Evolutionary conservation across 768 basidiomycete genomes (phyloP).

Genomic region (Sporobolomyces phaffii): DNA sequence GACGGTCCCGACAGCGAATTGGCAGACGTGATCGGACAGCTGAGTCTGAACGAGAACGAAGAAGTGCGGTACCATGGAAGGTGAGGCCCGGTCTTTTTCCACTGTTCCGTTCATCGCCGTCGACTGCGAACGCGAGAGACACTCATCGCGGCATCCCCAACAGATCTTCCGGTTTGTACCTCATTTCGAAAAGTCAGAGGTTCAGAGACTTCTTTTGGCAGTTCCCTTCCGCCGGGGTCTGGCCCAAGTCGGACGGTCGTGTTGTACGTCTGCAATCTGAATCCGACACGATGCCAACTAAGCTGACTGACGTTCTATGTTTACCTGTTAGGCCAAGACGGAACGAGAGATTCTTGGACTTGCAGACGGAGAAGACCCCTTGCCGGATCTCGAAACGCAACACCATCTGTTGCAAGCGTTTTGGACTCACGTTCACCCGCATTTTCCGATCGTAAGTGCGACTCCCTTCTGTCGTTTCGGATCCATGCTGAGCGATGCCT

Average conservation of each 20-base stretch:
- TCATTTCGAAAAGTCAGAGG: slow-evolving; percentile 38
- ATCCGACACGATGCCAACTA: too few relatives aligned
- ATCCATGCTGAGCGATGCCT: too few relatives aligned
- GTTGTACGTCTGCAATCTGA: slow-evolving; percentile 14
- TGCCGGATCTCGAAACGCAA: slow-evolving; percentile 61
- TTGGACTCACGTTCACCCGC: slow-evolving; percentile 73
- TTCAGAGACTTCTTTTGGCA: slow-evolving; percentile 46
- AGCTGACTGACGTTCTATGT: neutral
- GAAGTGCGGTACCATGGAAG: slow-evolving; percentile 75
- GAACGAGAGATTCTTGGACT: slow-evolving; percentile 40
- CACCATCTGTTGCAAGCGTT: slow-evolving; percentile 68
- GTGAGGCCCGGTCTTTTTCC: slow-evolving; percentile 12
- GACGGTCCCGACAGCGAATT: slow-evolving; percentile 47
- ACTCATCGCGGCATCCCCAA: too few relatives aligned
- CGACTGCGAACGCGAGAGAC: slow-evolving; percentile 60
- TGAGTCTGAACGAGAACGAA: slow-evolving; percentile 78
- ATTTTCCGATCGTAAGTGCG: slow-evolving; percentile 59
- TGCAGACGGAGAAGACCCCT: slow-evolving; percentile 48
- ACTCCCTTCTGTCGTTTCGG: neutral
- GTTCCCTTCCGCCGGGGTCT: slow-evolving; percentile 81
- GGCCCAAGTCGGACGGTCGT: slow-evolving; percentile 59
- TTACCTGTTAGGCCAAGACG: slow-evolving; percentile 25
- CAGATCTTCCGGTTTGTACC: slow-evolving; percentile 45
- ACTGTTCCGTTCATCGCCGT: neutral
- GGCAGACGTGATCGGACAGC: slow-evolving; percentile 70